phyloP scores from a whole-genome alignment of 2,329 filamentous ascomycete species.

The Alternaria sp. region DNA sequence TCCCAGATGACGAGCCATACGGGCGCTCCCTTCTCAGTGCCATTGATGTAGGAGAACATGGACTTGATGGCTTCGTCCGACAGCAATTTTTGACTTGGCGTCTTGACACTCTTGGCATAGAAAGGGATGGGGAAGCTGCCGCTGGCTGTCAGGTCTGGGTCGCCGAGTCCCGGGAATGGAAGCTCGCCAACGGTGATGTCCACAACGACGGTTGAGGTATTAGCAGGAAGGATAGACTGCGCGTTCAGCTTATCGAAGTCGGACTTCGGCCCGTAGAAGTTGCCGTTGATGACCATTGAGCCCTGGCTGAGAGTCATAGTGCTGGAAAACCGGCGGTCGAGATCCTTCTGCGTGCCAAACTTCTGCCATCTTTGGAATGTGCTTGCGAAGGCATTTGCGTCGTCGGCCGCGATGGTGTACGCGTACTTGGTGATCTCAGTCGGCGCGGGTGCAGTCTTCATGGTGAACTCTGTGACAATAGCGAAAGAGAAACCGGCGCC shows the following conservation, averaged over 20 bases:
- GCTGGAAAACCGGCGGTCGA: background rate
- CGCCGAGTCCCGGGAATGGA: background rate
- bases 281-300: background rate
- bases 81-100: background rate
- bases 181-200: background rate
- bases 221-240: background rate
- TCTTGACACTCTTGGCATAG: slow-evolving; percentile 1
- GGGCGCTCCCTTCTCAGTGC: background rate
- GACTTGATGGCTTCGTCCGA: background rate
- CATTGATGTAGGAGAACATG: slow-evolving; percentile 1
- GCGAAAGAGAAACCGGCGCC: slow-evolving; percentile 1
- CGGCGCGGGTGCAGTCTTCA: background rate
- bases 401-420: background rate
- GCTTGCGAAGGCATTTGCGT: background rate
- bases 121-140: background rate
- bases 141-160: background rate
- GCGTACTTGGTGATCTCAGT: background rate
- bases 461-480: background rate
- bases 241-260: background rate
- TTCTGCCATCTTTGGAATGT: background rate
- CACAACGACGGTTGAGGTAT: background rate
- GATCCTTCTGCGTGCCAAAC: background rate
- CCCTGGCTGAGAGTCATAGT: background rate
- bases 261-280: background rate
- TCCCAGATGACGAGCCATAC: slow-evolving; percentile 1